Evolutionary conservation across 1,139 yeast species (phyloP).

Genomic region (Yamadazyma blattariae): DNA sequence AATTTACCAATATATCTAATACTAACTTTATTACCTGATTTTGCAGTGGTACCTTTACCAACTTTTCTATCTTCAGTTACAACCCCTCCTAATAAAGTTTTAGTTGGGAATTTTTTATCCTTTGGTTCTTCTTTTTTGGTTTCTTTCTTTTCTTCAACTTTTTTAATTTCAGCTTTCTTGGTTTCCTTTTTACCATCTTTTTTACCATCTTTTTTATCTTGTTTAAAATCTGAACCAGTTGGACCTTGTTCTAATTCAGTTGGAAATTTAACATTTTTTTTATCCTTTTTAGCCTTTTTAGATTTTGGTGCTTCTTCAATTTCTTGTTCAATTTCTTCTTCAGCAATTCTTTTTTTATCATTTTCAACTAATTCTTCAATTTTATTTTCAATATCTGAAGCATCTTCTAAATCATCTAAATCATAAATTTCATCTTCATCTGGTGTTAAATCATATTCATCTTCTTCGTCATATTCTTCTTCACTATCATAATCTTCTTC

Average conservation of each 20-base stretch:
- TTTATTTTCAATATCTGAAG: slow-evolving; percentile 53
- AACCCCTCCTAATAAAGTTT: slow-evolving; percentile 90
- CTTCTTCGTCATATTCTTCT: slow-evolving; percentile 49
- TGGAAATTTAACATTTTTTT: slow-evolving; percentile 81
- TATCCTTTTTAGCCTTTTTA: slow-evolving; percentile 49
- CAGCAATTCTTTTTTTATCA: slow-evolving; percentile 32
- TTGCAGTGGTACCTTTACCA: slow-evolving; percentile 87
- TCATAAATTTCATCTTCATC: slow-evolving; percentile 86
- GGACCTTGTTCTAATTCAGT: slow-evolving; percentile 95
- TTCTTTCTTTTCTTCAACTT: slow-evolving; percentile 18
- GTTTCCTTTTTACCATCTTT: slow-evolving; percentile 18
- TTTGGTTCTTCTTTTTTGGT: slow-evolving; percentile 19
- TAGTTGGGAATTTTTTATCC: slow-evolving; percentile 55
- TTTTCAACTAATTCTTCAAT: slow-evolving; percentile 58
- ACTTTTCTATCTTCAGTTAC: slow-evolving; percentile 85
- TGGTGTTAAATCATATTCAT: slow-evolving; percentile 85
- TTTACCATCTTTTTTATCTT: slow-evolving; percentile 18
- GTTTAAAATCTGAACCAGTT: slow-evolving; percentile 48
- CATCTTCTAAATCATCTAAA: slow-evolving; percentile 61
- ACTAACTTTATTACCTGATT: slow-evolving; percentile 87
- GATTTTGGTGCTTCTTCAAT: slow-evolving; percentile 26
- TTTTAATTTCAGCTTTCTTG: slow-evolving; percentile 24
- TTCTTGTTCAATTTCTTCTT: slow-evolving; percentile 10
- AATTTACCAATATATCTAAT: slow-evolving; percentile 98
- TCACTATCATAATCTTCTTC: slow-evolving; percentile 56